Evolutionary conservation across 139 green algal species (phyloP), one percentile per base, ranked within the genome.

Genomic region (Nannochloris sp.): DNA sequence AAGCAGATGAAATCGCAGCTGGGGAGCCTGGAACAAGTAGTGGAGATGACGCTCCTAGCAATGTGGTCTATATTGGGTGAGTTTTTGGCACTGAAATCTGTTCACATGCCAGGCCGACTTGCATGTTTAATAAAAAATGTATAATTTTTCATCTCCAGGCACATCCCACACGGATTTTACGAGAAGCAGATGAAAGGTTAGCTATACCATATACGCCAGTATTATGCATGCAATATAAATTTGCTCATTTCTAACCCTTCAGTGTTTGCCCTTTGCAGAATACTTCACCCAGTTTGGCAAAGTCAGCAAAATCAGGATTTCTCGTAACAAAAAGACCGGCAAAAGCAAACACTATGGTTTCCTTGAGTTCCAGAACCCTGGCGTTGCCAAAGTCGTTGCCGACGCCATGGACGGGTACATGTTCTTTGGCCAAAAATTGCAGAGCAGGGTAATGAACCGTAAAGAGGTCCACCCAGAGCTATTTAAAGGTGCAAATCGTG

Each of bases 381-480:
- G 93, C 48, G 89, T 96, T 15, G 90, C 90, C 2, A 24, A 61
- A 6, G 89, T 96, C 53, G 90, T 85, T 31, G 83, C 85, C 15
- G 78, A 89, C 3, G 84, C 89, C 6, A 96, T 97, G 90, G 78
- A 97, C 58, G 86, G 84, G 10, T 95, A 97, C 74, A 86, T 94
- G 68, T 84, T 97, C 42, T 93, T 96, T 68, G 81, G 68, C 14
- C 85, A 92, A 66, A 82, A 82, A 59, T 61, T 84, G 7, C n/a
- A 42, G 1, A 6, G 64, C n/a, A 57, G 67, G 37, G 53, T 89
- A 10, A 9, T 91, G 42, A 65, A 36, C 9, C 29, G 24, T 29
- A 32, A 25, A 10, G 64, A 85, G 34, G 71, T 88, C 39, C 89
- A 96, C 74, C 70, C 77, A 1, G 44, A 82, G 29, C 75, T 94